phyloP scores from a whole-genome alignment of 108 stramenopile species.

The Cyclotella atomus region DNA sequence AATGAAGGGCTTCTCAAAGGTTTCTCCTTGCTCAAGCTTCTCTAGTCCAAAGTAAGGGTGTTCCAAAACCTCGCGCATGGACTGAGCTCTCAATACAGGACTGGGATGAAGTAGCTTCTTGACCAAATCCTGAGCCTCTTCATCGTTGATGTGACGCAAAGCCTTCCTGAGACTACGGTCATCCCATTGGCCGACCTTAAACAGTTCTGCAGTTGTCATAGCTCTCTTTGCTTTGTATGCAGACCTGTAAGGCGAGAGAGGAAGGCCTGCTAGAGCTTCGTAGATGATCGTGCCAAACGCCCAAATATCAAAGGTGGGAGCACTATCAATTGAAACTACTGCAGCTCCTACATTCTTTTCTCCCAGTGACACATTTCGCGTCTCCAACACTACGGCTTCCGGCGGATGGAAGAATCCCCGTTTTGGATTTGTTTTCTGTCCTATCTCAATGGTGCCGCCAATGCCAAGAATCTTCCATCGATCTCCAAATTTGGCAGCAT shows the following conservation, averaged over 20 bases:
- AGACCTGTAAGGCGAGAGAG: slow-evolving; percentile 75
- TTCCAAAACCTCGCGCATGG: slow-evolving; percentile 80
- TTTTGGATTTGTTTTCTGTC: slow-evolving; percentile 71
- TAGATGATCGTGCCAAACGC: slow-evolving; percentile 83
- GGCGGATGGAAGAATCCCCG: slow-evolving; percentile 90
- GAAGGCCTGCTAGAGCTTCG: slow-evolving; percentile 81
- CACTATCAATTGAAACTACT: slow-evolving; percentile 71
- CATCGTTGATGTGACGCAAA: slow-evolving; percentile 62
- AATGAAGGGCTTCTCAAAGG: slow-evolving; percentile 12
- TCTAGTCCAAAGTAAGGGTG: slow-evolving; percentile 75
- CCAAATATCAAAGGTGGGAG: slow-evolving; percentile 87
- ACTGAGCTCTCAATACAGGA: slow-evolving; percentile 61
- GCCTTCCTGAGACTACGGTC: slow-evolving; percentile 77
- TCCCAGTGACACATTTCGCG: slow-evolving; percentile 59
- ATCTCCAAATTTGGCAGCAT: slow-evolving; percentile 84
- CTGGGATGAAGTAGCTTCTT: slow-evolving; percentile 75
- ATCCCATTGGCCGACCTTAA: slow-evolving; percentile 87
- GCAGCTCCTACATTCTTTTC: slow-evolving; percentile 70
- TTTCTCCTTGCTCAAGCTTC: slow-evolving; percentile 14
- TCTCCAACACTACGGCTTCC: slow-evolving; percentile 82
- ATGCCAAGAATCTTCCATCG: slow-evolving; percentile 89
- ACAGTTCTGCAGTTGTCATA: slow-evolving; percentile 75
- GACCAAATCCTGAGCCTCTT: slow-evolving; percentile 63
- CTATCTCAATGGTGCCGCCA: slow-evolving; percentile 70
- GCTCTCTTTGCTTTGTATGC: slow-evolving; percentile 82